Base-by-base conservation (phyloP, 2,329 filamentous ascomycete genomes). In the Pseudocercospora eumusae region DNA sequence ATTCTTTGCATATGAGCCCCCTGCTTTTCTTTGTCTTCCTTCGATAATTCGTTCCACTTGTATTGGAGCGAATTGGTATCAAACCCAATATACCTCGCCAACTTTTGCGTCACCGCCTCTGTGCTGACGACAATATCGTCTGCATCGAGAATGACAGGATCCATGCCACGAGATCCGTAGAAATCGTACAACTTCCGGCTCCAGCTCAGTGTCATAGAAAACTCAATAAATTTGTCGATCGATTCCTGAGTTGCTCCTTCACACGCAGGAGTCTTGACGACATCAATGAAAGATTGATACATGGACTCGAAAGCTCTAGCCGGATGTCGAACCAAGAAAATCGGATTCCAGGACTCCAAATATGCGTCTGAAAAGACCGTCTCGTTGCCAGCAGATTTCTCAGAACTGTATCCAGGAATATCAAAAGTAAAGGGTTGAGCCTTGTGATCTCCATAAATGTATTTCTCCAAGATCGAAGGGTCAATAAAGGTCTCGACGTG, bases 281-380 rank as follows among this genome's bases (percentile, higher is more conserved):
- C 52, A 11, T 56, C 40, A 25, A 28, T 49, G 50, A 60, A 44
- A 52, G 42, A 47, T 13, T 40, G 40, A 7, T 44, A 44, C 2
- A 31, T 13, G 4, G 58, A 60, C 50, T 60, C 58, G 40, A 60
- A 60, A 20, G 54, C 58, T 31, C 58, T 50, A 18, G 54, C 47
- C 15, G 58, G 58, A 18, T 60, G 58, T 23, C 58, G 58, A 20
- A 60, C 54, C 11, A 60, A 52, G 13, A 60, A 55, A 1, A 60
- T 33, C 5, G 58, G 58, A 40, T 44, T 47, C 50, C 50, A 60
- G 42, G 58, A 56, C 4, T 55, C 50, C 13, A 60, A 27, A 20
- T 60, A 60, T 21, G 58, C 58, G 4, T 60, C 58, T 2, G 58
- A 36, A 25, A 60, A 33, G 3, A 60, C 20, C 9, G 58, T 60